Evolutionary conservation across 2,329 filamentous ascomycete genomes (phyloP).

Genomic region (Lasiodiplodia hormozganensis): DNA sequence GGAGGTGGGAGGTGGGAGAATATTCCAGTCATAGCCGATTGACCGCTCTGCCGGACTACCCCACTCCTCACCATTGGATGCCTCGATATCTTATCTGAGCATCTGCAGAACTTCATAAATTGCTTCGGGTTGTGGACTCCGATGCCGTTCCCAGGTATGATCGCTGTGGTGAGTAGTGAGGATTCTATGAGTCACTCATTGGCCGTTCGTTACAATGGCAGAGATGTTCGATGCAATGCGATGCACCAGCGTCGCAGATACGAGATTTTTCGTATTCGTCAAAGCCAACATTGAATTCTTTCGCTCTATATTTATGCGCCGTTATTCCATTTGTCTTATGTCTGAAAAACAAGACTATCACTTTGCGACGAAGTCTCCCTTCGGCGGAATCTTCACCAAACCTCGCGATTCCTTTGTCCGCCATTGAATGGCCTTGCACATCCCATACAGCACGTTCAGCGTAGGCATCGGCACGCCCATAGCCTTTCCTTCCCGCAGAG

Average conservation of each 20-base stretch:
- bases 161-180: not conserved
- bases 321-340: not conserved
- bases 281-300: not conserved
- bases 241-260: not conserved
- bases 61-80: not conserved
- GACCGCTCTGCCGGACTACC: not conserved
- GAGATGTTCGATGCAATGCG: not conserved
- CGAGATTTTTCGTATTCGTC: not conserved
- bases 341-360: not conserved
- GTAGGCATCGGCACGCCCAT: conserved; percentile 59
- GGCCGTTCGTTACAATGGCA: not conserved
- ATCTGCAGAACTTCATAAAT: not conserved
- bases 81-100: conserved; percentile 1
- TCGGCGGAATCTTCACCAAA: conserved; percentile 41
- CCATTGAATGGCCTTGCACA: conserved; percentile 59
- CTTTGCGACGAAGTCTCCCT: conserved; percentile 30
- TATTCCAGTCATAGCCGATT: not conserved
- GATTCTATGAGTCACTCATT: conserved; percentile 4
- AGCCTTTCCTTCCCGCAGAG: conserved; percentile 58
- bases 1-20: not conserved
- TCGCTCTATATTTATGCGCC: not conserved
- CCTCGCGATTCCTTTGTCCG: conserved; percentile 55
- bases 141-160: not conserved
- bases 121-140: not conserved
- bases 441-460: conserved; percentile 56